Conservation (phyloP, 2,329 filamentous ascomycete genomes). For the Calycina herbarum region DNA sequence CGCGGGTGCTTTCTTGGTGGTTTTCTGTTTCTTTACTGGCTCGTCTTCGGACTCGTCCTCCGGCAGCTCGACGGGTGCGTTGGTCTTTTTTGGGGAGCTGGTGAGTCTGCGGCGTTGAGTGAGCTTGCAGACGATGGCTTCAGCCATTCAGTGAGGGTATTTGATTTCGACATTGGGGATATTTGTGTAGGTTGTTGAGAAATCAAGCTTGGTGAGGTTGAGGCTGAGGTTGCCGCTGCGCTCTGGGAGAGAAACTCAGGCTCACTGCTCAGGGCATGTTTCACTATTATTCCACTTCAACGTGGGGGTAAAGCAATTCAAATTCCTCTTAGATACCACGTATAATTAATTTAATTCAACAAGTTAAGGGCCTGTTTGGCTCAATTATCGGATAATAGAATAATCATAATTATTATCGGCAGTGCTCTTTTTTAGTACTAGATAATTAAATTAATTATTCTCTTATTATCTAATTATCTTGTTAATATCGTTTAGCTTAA, state of each 20-base stretch:
- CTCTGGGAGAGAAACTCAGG: background rate
- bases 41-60: background rate
- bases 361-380: too few species aligned
- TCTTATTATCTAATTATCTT: too few species aligned
- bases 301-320: too few species aligned
- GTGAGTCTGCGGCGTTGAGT: background rate
- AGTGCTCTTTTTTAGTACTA: too few species aligned
- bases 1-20: background rate
- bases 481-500: too few species aligned
- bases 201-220: background rate
- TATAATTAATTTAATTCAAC: too few species aligned
- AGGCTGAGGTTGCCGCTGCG: background rate
- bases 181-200: background rate
- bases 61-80: background rate
- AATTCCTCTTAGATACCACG: too few species aligned
- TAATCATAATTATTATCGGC: too few species aligned
- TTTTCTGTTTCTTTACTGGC: constrained; percentile 4
- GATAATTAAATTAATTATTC: too few species aligned
- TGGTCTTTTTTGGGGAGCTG: background rate
- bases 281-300: too few species aligned
- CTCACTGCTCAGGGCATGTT: background rate
- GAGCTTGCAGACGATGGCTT: constrained; percentile 1
- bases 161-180: background rate
- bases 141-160: constrained; percentile 6
- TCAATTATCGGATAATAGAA: too few species aligned